Base-by-base conservation (phyloP, 306 rosid genomes). In the Cicer cuneatum region DNA sequence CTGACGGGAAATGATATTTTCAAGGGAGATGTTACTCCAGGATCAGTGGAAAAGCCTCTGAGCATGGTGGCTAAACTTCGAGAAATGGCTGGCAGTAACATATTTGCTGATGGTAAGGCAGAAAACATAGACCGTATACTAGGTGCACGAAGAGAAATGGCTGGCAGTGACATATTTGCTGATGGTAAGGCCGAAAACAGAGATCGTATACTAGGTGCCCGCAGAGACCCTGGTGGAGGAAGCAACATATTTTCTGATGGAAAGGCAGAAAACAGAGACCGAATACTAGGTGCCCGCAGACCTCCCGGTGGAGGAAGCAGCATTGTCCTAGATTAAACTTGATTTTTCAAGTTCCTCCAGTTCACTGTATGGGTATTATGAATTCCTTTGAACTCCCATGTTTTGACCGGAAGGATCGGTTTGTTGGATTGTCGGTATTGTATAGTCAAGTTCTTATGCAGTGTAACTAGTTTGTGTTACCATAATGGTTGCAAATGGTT, bases 71-170 rank as follows among this genome's bases (percentile, higher is more conserved):
- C 97, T 66, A 94, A 86, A 84, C 86, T 87, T 59, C 87, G 89
- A 85, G 98, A 94, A 79, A 91, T 94, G 89, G 89, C 85, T 8
- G 98, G 98, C 12, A 94, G 81, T 81, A 60, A 91, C 87, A 94
- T 94, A 65, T 94, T 94, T 74, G 87, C 88, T 13, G 97, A 91
- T 68, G 98, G 95, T 59, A 88, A 85, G 83, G 85, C 90, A 8
- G 82, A 84, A 86, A 82, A 77, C 39, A 88, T 91, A 73, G 93
- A 87, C 83, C 53, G 80, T 39, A 71, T 83, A 8, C 91, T 87
- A 7, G 96, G 98, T 37, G 88, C 84, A 18, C 94, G 98, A 73
- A 78, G 78, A 83, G 33, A 48, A 5, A 89, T 84, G 82, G 90
- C 82, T 9, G 97, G 96, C 15, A 89, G 87, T 77, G 52, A 92